Conservation (phyloP, 2,329 filamentous ascomycete genomes). For the Aspergillus tamarii region DNA sequence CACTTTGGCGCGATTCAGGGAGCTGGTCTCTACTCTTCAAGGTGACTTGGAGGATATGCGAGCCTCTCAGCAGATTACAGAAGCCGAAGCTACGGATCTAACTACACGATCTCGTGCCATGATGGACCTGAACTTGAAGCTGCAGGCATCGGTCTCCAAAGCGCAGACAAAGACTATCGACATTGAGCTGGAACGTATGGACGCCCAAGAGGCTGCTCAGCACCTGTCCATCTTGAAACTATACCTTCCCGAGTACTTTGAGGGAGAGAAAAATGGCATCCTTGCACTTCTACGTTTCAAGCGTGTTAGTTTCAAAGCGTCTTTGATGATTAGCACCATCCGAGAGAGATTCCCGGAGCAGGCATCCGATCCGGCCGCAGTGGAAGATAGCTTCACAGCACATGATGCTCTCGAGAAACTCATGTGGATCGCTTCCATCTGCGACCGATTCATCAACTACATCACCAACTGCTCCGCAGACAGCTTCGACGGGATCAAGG, state of each 20-base stretch:
- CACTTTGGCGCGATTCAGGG: slow-evolving; percentile 83
- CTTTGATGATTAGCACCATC: slow-evolving; percentile 74
- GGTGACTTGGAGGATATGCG: slow-evolving; percentile 88
- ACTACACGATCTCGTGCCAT: slow-evolving; percentile 87
- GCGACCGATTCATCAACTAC: slow-evolving; percentile 78
- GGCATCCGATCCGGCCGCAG: slow-evolving; percentile 62
- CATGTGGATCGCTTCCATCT: slow-evolving; percentile 80
- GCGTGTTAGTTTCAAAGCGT: slow-evolving; percentile 84
- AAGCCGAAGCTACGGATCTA: slow-evolving; percentile 88
- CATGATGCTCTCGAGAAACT: slow-evolving; percentile 85
- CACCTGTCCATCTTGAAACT: slow-evolving; percentile 86
- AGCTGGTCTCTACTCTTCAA: slow-evolving; percentile 83
- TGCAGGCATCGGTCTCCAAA: slow-evolving; percentile 87
- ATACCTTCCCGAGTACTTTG: slow-evolving; percentile 84
- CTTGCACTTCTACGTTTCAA: slow-evolving; percentile 86
- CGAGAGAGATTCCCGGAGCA: slow-evolving; percentile 75
- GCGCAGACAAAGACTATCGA: slow-evolving; percentile 94
- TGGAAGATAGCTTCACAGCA: slow-evolving; percentile 78
- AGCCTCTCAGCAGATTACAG: slow-evolving; percentile 87
- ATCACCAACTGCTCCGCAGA: slow-evolving; percentile 78
- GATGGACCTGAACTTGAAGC: slow-evolving; percentile 94
- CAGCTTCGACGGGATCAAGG: slow-evolving; percentile 77
- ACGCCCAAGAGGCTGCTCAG: slow-evolving; percentile 84
- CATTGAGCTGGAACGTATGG: slow-evolving; percentile 80
- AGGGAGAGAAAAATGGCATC: slow-evolving; percentile 81